Evolutionary conservation across 2,329 filamentous ascomycete species (phyloP), one percentile per base, ranked within the genome.

Genomic region (Chrysosporium queenslandicum): DNA sequence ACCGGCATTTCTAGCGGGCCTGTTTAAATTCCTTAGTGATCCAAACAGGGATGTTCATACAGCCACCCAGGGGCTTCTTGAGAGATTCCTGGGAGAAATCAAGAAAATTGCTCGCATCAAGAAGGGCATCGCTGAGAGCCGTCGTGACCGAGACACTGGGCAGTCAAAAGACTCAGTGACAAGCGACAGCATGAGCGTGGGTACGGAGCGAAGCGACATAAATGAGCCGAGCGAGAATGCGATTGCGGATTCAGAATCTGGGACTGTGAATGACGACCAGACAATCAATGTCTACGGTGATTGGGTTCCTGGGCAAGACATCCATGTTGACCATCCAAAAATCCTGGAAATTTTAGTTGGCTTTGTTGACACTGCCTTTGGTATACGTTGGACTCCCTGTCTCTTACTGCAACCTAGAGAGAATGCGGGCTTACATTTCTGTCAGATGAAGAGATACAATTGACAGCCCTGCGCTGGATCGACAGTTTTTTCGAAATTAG

Each of bases 401-500:
- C 12, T 25, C 23, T 47, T 37, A 27, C 6, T 8, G 34, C 23
- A 16, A 16, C 3, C 14, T 21, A 25, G 6, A 29, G 8, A 4
- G 12, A 36, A 45, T 27, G 4, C 12, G 51, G 20, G 46, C 60
- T 64, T 45, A 64, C 42, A n/a, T 4, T 20, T 56, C 18, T 12
- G 25, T 59, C 65, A 83, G 90, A 96, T 65, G 89, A 97, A 66
- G 87, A 95, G 63, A 90, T 94, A 58, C 79, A 96, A 41, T 77
- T 96, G 36, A 94, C 94, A 50, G 89, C 90, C 2, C 75, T 98
- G 25, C 81, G 88, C 56, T 98, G 92, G 92, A 89, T 98, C 58
- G 89, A 96, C 59, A 86, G 86, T 55, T 96, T 98, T 66, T 85
- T 98, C 60, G 90, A 97, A 58, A 97, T 98, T 42, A 96, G 90